A percentile compares a stretch with the other conserved stretches of the same genome.
Conservation (phyloP, 805 yeast species). For the Pichia phayaonensis region DNA sequence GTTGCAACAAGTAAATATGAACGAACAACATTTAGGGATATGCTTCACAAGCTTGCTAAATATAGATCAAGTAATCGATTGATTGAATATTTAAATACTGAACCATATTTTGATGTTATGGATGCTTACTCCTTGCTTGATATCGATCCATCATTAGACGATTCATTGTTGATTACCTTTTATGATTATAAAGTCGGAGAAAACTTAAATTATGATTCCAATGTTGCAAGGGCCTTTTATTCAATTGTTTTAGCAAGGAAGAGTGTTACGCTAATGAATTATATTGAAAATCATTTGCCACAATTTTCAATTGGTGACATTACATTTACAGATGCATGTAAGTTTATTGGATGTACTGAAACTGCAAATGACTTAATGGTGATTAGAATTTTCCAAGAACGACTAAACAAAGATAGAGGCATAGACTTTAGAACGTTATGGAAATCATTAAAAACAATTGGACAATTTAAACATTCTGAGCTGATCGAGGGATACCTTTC, state of each 20-base stretch:
- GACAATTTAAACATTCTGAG: slow-evolving; percentile 45
- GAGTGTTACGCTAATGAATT: slow-evolving; percentile 50
- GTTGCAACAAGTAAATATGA: slow-evolving; percentile 18
- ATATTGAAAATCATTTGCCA: slow-evolving; percentile 40
- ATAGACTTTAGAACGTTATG: slow-evolving; percentile 51
- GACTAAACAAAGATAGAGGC: slow-evolving; percentile 31
- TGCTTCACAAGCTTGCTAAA: slow-evolving; percentile 33
- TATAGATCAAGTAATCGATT: slow-evolving; percentile 31
- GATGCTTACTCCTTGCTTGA: slow-evolving; percentile 49
- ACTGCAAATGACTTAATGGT: slow-evolving; percentile 51
- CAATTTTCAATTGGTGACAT: slow-evolving; percentile 16
- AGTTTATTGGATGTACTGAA: slow-evolving; percentile 39
- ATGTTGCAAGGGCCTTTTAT: slow-evolving; percentile 48
- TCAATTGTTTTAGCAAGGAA: slow-evolving; percentile 54
- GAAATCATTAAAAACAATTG: slow-evolving; percentile 49
- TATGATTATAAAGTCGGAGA: slow-evolving; percentile 60
- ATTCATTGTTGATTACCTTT: slow-evolving; percentile 70
- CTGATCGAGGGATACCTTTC: slow-evolving; percentile 48
- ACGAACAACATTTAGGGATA: slow-evolving; percentile 29
- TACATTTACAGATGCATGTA: slow-evolving; percentile 35
- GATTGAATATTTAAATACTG: slow-evolving; percentile 34
- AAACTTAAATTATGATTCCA: slow-evolving; percentile 31
- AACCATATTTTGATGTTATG: slow-evolving; percentile 36
- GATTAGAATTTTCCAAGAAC: slow-evolving; percentile 44
- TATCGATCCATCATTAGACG: slow-evolving; percentile 45